These are phyloP conservation scores for Lactarius evosmus DNA, from an alignment of 768 basidiomycete genomes.

Conservation along the genomic window DNA sequence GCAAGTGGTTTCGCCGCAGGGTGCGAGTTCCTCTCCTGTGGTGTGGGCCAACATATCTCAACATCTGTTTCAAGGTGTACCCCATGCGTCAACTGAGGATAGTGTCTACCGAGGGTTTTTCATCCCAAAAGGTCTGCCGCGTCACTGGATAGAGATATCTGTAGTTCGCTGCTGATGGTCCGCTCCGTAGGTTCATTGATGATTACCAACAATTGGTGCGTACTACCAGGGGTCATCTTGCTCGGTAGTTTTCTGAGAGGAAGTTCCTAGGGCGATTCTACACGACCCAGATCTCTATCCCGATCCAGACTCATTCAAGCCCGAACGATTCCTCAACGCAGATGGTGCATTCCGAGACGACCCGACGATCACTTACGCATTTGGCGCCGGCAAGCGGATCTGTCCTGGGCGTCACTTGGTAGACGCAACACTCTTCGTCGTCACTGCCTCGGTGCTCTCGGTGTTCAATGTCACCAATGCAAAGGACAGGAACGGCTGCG, in stretches of 20 bases:
- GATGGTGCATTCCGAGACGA: slow-evolving; percentile 2
- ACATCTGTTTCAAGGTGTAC: background rate
- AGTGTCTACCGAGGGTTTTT: background rate
- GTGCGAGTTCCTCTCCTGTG: slow-evolving; percentile 10
- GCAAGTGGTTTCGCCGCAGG: slow-evolving; percentile 4
- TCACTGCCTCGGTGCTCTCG: slow-evolving; percentile 2
- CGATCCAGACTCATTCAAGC: slow-evolving; percentile 5
- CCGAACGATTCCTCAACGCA: background rate
- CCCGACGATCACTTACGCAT: slow-evolving; percentile 4
- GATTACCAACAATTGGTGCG: background rate
- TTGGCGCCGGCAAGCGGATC: slow-evolving; percentile 27
- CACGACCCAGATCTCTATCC: slow-evolving; percentile 1
- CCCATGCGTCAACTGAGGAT: slow-evolving; percentile 1
- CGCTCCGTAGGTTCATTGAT: background rate
- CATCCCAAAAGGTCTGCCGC: slow-evolving; percentile 14
- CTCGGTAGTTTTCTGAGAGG: background rate
- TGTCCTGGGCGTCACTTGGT: slow-evolving; percentile 26
- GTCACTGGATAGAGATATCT: background rate
- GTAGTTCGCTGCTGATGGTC: background rate
- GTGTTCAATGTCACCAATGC: background rate
- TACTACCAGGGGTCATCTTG: too few relatives aligned
- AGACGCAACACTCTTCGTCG: slow-evolving; percentile 11
- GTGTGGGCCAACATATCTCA: slow-evolving; percentile 1
- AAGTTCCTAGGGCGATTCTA: background rate
- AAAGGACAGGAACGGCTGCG: background rate